Evolutionary conservation across 306 rosid species (phyloP).

Genomic region (Geum urbanum): DNA sequence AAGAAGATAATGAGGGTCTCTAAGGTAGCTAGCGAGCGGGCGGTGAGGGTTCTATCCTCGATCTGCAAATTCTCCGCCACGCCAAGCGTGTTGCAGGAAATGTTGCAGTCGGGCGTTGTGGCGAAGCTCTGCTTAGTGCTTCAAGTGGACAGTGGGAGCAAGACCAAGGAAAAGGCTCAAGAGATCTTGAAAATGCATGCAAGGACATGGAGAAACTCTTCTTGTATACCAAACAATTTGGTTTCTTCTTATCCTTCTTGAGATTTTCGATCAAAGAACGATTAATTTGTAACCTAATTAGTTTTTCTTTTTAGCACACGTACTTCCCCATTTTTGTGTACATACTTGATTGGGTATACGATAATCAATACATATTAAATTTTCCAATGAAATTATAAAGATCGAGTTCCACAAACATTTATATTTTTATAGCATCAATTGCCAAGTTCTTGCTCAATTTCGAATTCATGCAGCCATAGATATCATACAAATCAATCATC

Average conservation of each 20-base stretch:
- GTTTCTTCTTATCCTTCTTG: slow-evolving; percentile 42
- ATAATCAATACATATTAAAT: background rate
- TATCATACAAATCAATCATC: background rate
- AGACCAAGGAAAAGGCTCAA: slow-evolving; percentile 66
- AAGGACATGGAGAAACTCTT: slow-evolving; percentile 51
- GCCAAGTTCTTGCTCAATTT: background rate
- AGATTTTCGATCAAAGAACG: background rate
- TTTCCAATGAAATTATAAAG: too few species aligned
- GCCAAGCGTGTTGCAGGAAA: slow-evolving; percentile 49
- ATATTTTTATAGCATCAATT: background rate
- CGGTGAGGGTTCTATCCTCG: slow-evolving; percentile 50
- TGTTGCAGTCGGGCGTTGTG: slow-evolving; percentile 68
- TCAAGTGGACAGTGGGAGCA: slow-evolving; percentile 63
- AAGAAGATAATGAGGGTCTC: slow-evolving; percentile 83
- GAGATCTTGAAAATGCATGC: slow-evolving; percentile 68
- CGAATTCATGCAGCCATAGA: background rate
- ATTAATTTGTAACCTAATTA: background rate
- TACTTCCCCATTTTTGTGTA: slow-evolving; percentile 15
- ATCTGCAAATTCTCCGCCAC: slow-evolving; percentile 51
- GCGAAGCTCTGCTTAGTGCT: slow-evolving; percentile 66
- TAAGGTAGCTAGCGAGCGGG: slow-evolving; percentile 55
- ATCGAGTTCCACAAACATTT: background rate
- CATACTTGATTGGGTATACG: slow-evolving; percentile 5
- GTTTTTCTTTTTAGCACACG: background rate
- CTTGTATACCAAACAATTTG: slow-evolving; percentile 51